Percentiles rank a stretch among this genome's conserved stretches.
These are phyloP conservation scores for Kwoniella heveanensis DNA, from an alignment of 768 basidiomycete species.

Conservation along the genomic window DNA sequence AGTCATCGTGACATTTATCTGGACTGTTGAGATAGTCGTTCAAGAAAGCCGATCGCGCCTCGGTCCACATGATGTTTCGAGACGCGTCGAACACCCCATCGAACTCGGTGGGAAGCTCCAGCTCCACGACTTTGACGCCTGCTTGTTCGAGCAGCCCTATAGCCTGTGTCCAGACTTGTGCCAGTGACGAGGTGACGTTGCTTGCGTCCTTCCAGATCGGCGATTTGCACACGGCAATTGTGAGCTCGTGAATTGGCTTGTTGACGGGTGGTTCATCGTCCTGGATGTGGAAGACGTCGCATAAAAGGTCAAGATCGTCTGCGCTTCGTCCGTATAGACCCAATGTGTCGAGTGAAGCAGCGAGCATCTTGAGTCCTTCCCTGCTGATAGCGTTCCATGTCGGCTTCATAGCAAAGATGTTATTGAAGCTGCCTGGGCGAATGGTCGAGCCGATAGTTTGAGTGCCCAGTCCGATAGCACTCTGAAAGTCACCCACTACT, in stretches of 20 bases:
- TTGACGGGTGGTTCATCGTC: conserved; percentile 36
- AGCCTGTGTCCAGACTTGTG: conserved; percentile 34
- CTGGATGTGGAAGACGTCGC: conserved; percentile 34
- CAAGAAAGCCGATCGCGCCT: conserved; percentile 44
- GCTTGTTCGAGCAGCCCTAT: conserved; percentile 35
- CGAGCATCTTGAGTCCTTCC: conserved; percentile 48
- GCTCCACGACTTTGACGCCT: conserved; percentile 46
- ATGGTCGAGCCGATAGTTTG: conserved; percentile 48
- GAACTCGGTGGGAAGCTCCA: conserved; percentile 48
- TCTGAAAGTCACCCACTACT: conserved; percentile 53
- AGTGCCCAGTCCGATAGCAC: conserved; percentile 48
- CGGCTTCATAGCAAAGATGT: conserved; percentile 53
- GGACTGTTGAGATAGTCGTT: conserved; percentile 38
- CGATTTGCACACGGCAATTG: conserved; percentile 47
- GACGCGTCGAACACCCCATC: conserved; percentile 12
- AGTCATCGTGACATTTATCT: conserved; percentile 28
- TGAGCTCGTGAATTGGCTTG: conserved; percentile 35
- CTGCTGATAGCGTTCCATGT: conserved; percentile 53
- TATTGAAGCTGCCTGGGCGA: conserved; percentile 52
- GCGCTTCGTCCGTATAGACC: conserved; percentile 51
- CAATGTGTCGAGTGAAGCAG: conserved; percentile 49
- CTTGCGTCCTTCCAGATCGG: conserved; percentile 27
- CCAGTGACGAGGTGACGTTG: conserved; percentile 23
- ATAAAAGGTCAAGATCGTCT: conserved; percentile 49
- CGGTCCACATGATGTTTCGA: conserved; percentile 33